These are phyloP conservation scores for Boechera divaricarpa DNA, from an alignment of 345 rosid species.

Conservation along the genomic window DNA sequence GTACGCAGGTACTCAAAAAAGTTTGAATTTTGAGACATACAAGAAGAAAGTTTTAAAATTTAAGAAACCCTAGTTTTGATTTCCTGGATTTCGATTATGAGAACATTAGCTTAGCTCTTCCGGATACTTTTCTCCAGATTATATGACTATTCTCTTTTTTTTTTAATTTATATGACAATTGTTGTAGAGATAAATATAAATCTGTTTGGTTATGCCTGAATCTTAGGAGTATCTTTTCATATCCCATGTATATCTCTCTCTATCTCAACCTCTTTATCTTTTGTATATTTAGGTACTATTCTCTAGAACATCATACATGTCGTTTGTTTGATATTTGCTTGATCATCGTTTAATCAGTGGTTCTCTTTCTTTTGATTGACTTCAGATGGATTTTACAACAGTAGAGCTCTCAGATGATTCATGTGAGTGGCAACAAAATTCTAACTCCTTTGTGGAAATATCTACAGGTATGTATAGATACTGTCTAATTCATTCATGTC, in stretches of 20 bases:
- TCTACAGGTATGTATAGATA: conserved; percentile 51
- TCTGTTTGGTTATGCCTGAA: not conserved
- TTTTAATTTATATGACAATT: not conserved
- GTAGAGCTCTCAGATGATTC: conserved; percentile 35
- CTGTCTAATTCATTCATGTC: conserved; percentile 7
- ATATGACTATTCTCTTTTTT: not conserved
- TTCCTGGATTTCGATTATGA: not conserved
- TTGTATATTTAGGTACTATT: not conserved
- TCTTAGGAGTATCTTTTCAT: not conserved
- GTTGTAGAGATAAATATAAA: not conserved
- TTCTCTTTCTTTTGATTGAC: not conserved
- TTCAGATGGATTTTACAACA: conserved; percentile 36
- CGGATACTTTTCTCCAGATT: not conserved
- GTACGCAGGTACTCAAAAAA: not conserved
- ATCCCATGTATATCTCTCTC: not conserved
- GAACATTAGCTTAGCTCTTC: not conserved
- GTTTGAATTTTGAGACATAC: not conserved
- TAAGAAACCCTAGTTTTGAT: not conserved
- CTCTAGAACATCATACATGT: too few species aligned
- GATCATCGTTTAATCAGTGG: not conserved
- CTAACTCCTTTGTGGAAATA: conserved; percentile 59
- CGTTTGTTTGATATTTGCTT: not conserved
- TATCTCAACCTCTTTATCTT: not conserved
- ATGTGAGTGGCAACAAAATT: conserved; percentile 46
- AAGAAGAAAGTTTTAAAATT: not conserved